These are phyloP conservation scores for Tolypocladium ovalisporum DNA, from an alignment of 2,329 filamentous ascomycete species.

Conservation along the genomic window DNA sequence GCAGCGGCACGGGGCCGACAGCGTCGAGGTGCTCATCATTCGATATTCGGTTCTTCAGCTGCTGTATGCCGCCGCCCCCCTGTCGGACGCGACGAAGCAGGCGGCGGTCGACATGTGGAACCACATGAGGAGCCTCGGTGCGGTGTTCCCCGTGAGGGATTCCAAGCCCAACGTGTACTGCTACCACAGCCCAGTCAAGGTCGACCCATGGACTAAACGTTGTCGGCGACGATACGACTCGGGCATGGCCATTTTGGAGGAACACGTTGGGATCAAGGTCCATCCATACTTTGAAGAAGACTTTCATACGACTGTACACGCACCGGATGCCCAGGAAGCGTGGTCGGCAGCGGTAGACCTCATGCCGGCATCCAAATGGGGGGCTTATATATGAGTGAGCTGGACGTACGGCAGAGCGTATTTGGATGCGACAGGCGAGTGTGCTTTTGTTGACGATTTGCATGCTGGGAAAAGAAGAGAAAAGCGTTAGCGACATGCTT, in stretches of 20 bases:
- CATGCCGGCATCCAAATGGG: conserved; percentile 16
- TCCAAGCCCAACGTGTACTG: conserved; percentile 27
- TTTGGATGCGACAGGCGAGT: not conserved
- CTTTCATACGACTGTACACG: conserved; percentile 28
- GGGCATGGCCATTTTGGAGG: conserved; percentile 24
- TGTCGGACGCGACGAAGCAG: conserved; percentile 22
- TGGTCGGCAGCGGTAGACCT: conserved; percentile 24
- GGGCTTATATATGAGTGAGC: conserved; percentile 21
- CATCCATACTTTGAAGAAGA: conserved; percentile 33
- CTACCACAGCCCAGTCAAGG: conserved; percentile 31
- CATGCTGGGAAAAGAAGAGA: not conserved
- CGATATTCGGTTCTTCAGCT: conserved; percentile 31
- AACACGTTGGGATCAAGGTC: conserved; percentile 25
- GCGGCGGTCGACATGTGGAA: conserved; percentile 27
- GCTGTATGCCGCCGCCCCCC: conserved; percentile 22
- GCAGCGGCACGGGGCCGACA: conserved; percentile 18
- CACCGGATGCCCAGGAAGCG: conserved; percentile 22
- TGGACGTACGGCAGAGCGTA: conserved; percentile 3
- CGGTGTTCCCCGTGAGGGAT: conserved; percentile 24
- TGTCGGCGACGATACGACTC: conserved; percentile 29
- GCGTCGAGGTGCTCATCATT: conserved; percentile 24
- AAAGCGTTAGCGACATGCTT: not conserved
- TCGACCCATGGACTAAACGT: conserved; percentile 31
- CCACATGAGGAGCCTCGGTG: conserved; percentile 20
- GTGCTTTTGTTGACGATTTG: not conserved